These are phyloP conservation scores for Aspergillus affinis DNA, from an alignment of 495 filamentous ascomycete species.

Conservation along the genomic window DNA sequence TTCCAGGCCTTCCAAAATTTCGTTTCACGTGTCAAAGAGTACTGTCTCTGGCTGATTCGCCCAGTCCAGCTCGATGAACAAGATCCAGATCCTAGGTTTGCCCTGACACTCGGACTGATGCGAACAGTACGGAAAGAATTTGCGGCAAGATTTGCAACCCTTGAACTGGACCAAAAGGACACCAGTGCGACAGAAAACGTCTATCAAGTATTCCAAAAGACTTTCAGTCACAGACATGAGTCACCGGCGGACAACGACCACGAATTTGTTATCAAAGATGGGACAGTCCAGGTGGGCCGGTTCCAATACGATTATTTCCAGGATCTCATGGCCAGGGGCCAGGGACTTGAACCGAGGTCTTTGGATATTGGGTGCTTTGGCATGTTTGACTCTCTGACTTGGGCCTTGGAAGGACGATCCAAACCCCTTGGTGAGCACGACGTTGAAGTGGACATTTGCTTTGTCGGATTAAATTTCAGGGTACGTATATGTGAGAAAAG, in stretches of 20 bases:
- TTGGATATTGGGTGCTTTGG: slow-evolving; percentile 23
- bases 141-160: slow-evolving; percentile 34
- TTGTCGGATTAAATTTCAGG: slow-evolving; percentile 43
- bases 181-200: slow-evolving; percentile 10
- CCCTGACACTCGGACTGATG: slow-evolving; percentile 36
- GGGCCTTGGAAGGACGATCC: slow-evolving; percentile 12
- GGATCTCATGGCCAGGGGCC: slow-evolving; percentile 11
- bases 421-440: slow-evolving; percentile 17
- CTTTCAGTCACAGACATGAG: slow-evolving; percentile 10
- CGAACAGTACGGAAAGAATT: slow-evolving; percentile 43
- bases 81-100: slow-evolving; percentile 38
- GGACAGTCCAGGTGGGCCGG: slow-evolving; percentile 24
- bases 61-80: slow-evolving; percentile 22
- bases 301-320: slow-evolving; percentile 24
- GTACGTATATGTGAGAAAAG: slow-evolving; percentile 12
- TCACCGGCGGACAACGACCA: slow-evolving; percentile 23
- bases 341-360: neutral
- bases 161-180: slow-evolving; percentile 34
- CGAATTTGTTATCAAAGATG: slow-evolving; percentile 32
- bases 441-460: slow-evolving; percentile 35
- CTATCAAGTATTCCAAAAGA: slow-evolving; percentile 21
- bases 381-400: slow-evolving; percentile 24
- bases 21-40: neutral
- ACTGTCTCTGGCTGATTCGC: slow-evolving; percentile 44
- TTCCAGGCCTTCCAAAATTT: slow-evolving; percentile 23